phyloP scores from a whole-genome alignment of 495 filamentous ascomycete genomes.

The Aspergillus wentii region DNA sequence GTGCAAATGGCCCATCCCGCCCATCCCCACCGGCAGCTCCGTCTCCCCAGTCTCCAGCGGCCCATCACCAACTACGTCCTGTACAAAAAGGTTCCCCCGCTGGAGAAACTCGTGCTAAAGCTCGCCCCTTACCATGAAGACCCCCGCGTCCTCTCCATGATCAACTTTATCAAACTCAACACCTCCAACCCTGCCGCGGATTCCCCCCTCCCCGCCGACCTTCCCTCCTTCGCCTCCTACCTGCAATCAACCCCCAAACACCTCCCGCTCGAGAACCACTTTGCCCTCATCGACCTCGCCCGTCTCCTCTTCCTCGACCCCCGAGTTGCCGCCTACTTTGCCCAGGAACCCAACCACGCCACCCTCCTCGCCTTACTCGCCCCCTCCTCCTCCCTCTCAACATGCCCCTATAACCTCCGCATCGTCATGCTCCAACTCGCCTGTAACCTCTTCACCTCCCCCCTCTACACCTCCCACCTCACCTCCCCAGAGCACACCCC shows the following conservation, averaged over 20 bases:
- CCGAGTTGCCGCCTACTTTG: conserved; percentile 82
- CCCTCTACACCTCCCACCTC: conserved; percentile 44
- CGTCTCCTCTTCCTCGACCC: conserved; percentile 72
- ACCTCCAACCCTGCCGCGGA: conserved; percentile 31
- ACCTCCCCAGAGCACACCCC: conserved; percentile 17
- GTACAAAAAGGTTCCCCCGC: conserved; percentile 75
- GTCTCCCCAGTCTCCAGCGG: conserved; percentile 63
- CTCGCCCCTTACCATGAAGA: conserved; percentile 51
- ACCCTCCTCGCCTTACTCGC: conserved; percentile 63
- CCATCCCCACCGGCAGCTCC: conserved; percentile 69
- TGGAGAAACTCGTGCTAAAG: conserved; percentile 79
- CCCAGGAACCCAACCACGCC: conserved; percentile 61
- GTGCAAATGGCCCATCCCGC: conserved; percentile 71
- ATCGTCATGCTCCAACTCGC: conserved; percentile 68
- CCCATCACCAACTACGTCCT: conserved; percentile 59
- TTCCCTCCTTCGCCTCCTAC: conserved; percentile 40
- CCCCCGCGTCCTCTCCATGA: conserved; percentile 50
- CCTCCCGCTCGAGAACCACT: conserved; percentile 47
- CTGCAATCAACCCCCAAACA: conserved; percentile 22
- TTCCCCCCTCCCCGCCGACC: conserved; percentile 40
- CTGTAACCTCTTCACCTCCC: conserved; percentile 59
- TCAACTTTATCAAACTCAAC: conserved; percentile 55
- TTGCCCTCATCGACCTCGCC: conserved; percentile 78
- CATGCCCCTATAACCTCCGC: conserved; percentile 72
- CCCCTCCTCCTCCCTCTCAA: conserved; percentile 43